Base-by-base conservation (phyloP, 1,284 basidiomycete species). In the Sporisorium sorghi region DNA sequence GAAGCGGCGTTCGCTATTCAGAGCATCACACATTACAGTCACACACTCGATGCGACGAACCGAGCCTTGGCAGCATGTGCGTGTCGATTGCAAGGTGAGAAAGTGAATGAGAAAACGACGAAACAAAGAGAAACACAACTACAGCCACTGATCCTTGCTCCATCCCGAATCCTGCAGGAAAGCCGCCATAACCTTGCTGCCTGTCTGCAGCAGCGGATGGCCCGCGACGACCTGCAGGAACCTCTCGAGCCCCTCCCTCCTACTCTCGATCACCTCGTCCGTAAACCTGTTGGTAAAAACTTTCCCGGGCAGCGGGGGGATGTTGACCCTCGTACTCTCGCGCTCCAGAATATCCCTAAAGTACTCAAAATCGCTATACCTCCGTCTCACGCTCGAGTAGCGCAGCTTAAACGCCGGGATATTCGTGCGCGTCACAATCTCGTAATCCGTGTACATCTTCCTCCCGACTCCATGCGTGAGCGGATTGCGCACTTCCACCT, bases 371-470 rank as follows among this genome's bases (percentile, higher is more conserved):
- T 99, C 96, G 50, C 94, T 97, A 46, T 99, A 99, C 53, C 97
- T 92, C 58, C 97, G 88, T 62, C 96, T 90, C 28, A 99, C 97
- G 48, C 93, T 88, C 2, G 94, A 97, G 86, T 97, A 94, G 44
- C 93, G 91, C 57, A 98, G 88, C 85, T 97, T 97, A 89, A 99
- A 99, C 1, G 96, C 97, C 30, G 96, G 97, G 79, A 99, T 99
- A 86, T 99, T 99, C 76, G 96, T 99, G 92, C 97, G 67, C 88
- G 94, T 97, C 55, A 97, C 91, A 74, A 99, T 92, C 87, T 99
- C 96, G 84, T 99, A 99, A 88, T 99, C 95, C 49, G 96, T 99
- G 86, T 93, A 99, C 94, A 96, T 97, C 88, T 97, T 97, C 78
- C 96, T 88, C 1, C 83, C 83, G 19, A 78, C 75, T 12, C 82